A percentile compares a stretch with the other conserved stretches of the same genome.
These are phyloP conservation scores for Epichloe amarillans DNA, from an alignment of 2,329 filamentous ascomycete genomes.

Conservation along the genomic window DNA sequence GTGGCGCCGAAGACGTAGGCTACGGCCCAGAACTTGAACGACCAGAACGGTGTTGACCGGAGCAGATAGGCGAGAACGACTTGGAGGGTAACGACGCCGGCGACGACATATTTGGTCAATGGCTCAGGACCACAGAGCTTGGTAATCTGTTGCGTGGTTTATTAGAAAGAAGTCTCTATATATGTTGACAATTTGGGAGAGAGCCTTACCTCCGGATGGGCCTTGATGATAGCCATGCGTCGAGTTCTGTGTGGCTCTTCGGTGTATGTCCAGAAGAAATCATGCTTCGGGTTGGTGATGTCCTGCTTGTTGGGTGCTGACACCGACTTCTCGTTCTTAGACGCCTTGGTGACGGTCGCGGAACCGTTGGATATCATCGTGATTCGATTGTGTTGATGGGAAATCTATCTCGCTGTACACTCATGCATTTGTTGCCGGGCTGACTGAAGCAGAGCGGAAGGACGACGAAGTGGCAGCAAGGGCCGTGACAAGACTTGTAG, in stretches of 20 bases:
- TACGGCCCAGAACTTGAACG: conserved; percentile 71
- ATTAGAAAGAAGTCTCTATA: background rate
- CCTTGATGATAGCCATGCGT: conserved; percentile 90
- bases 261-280: conserved; percentile 98
- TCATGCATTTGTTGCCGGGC: background rate
- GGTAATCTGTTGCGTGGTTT: conserved; percentile 49
- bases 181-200: conserved; percentile 9
- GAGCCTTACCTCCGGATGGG: conserved; percentile 68
- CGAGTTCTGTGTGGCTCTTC: conserved; percentile 92
- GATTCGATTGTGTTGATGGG: background rate
- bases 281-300: conserved; percentile 18
- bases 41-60: conserved; percentile 64
- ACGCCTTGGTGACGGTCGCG: conserved; percentile 20
- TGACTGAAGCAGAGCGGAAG: background rate
- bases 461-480: background rate
- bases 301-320: conserved; percentile 10
- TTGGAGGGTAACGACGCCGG: conserved; percentile 72
- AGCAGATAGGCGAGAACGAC: conserved; percentile 65
- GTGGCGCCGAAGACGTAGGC: conserved; percentile 90
- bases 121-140: conserved; percentile 96
- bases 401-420: background rate
- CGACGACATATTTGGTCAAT: conserved; percentile 85
- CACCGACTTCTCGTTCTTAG: conserved; percentile 13
- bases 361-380: conserved; percentile 17
- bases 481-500: background rate